A percentile compares a stretch with the other conserved stretches of the same genome.
Conservation (phyloP, 345 rosid genomes). For the Punica granatum region DNA sequence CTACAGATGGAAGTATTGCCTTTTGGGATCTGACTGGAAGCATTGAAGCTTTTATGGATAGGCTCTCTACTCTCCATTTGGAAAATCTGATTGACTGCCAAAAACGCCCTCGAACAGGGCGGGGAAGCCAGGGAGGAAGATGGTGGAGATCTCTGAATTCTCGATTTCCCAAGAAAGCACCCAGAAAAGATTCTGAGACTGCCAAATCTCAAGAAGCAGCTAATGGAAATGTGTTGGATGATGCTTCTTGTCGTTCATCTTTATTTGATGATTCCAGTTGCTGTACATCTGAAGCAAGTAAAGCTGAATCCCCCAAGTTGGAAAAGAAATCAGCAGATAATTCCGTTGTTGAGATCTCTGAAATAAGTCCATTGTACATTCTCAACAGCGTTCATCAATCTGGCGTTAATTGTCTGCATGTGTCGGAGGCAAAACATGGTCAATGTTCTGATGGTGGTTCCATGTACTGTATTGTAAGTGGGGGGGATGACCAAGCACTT, state of each 20-base stretch:
- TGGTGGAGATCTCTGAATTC: slow-evolving; percentile 52
- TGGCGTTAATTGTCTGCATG: slow-evolving; percentile 80
- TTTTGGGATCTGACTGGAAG: slow-evolving; percentile 75
- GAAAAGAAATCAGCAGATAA: slow-evolving; percentile 23
- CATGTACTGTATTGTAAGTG: slow-evolving; percentile 51
- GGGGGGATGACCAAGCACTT: slow-evolving; percentile 98
- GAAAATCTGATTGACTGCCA: slow-evolving; percentile 54
- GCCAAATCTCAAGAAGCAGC: slow-evolving; percentile 16
- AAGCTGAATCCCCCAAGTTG: slow-evolving; percentile 17
- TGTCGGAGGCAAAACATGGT: slow-evolving; percentile 34
- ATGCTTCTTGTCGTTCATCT: slow-evolving; percentile 7
- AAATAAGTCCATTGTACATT: slow-evolving; percentile 54
- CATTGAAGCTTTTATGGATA: slow-evolving; percentile 61
- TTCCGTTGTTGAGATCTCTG: slow-evolving; percentile 32
- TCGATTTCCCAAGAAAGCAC: slow-evolving; percentile 20
- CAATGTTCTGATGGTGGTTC: slow-evolving; percentile 25
- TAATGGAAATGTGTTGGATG: not conserved
- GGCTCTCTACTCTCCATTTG: slow-evolving; percentile 38
- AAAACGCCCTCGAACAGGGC: slow-evolving; percentile 79
- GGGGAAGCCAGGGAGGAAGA: slow-evolving; percentile 97
- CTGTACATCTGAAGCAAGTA: not conserved
- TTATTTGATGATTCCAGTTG: not conserved
- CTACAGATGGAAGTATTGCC: slow-evolving; percentile 92
- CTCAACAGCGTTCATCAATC: slow-evolving; percentile 62
- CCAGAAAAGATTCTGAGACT: slow-evolving; percentile 11